Evolutionary conservation across 257 asterid species (phyloP), one percentile per base, ranked within the genome.

Genomic region (Gentiana dahurica): DNA sequence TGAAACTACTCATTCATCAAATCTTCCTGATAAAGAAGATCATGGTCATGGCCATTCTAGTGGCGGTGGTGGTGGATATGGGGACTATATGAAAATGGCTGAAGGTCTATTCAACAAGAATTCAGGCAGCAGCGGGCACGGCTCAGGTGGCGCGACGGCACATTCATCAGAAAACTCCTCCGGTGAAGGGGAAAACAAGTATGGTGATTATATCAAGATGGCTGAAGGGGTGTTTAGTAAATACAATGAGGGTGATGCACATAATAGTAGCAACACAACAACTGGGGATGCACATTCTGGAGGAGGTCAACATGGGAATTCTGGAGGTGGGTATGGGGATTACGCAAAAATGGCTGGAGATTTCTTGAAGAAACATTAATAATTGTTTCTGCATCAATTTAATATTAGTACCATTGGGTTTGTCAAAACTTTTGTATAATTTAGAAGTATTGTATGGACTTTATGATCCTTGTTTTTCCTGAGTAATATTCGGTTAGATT

Each of bases 281-380:
- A 34, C 60, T 6, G 62, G 36, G 34, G 34, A 15, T 45, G 62
- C 44, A 24, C 34, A 51, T n/a, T 55, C 33, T 41, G 53, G 51
- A 2, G 51, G 7, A 0, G 63, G 55, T 15, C 33, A 60, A 58
- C 47, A 59, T 38, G 66, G 51, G 49, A 43, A 63, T 46, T 57
- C 77, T 2, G 77, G 62, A 12, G 81, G 83, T 35, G 68, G 46
- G 12, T 55, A 60, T 51, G 84, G 82, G 9, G 77, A 65, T 35
- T 41, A 68, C 65, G 24, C 68, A 60, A 75, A 73, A 65, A 67
- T 65, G 66, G 83, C 88, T 5, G 82, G 82, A 43, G 77, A 74
- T 36, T 80, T 82, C 67, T 57, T 85, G 53, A 74, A 74, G 67
- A 74, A 82, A 55, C 24, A 71, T 38, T 59, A 43, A 58, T 12